Evolutionary conservation across 805 yeast species (phyloP).

Genomic region (Komagataella pseudopastoris): DNA sequence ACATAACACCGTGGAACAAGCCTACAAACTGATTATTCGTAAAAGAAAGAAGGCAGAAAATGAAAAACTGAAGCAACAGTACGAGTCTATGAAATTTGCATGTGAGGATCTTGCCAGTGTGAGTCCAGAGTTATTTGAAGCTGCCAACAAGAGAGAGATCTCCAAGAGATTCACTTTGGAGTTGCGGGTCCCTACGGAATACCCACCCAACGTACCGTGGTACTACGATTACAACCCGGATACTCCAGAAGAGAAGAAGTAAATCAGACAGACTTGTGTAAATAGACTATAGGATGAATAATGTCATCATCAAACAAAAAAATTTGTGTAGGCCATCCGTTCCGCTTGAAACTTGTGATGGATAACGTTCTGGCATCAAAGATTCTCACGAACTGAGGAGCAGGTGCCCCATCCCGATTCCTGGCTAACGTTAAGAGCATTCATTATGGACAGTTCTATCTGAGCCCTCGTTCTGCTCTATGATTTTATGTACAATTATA

Average conservation of each 20-base stretch:
- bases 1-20: conserved; percentile 69
- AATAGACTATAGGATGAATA: not conserved
- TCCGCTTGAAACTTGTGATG: not conserved
- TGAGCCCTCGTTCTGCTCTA: not conserved
- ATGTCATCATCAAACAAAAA: not conserved
- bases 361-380: no score
- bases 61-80: conserved; percentile 42
- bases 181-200: conserved; percentile 78
- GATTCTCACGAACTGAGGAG: no score
- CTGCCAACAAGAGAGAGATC: conserved; percentile 44
- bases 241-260: conserved; percentile 6
- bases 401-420: no score
- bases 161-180: conserved; percentile 69
- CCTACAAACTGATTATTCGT: conserved; percentile 60
- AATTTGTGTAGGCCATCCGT: not conserved
- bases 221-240: conserved; percentile 33
- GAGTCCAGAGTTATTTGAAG: conserved; percentile 41
- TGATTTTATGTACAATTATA: not conserved
- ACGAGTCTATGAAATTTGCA: conserved; percentile 51
- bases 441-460: not conserved
- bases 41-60: conserved; percentile 26
- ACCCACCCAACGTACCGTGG: conserved; percentile 78
- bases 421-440: not conserved
- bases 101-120: conserved; percentile 49
- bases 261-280: not conserved